phyloP scores from a whole-genome alignment of 169 alveolate species.

The Plasmodium cynomolgi region DNA sequence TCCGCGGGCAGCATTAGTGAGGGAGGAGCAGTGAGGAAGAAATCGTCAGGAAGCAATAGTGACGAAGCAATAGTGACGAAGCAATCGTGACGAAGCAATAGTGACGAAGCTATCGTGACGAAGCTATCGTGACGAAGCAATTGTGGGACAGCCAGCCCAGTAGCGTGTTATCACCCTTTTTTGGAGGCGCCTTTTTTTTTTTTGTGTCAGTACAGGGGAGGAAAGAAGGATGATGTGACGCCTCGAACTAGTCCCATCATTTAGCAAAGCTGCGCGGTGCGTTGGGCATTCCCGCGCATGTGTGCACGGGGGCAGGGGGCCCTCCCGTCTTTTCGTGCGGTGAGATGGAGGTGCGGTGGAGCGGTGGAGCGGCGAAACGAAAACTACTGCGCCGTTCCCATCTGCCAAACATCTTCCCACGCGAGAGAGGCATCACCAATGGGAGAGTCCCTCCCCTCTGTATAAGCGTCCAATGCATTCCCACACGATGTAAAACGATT shows the following conservation, averaged over 20 bases:
- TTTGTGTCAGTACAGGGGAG: neutral
- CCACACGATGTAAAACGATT: neutral
- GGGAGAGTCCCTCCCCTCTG: neutral
- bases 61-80: too few species aligned
- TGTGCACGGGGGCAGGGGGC: neutral
- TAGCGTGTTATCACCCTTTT: neutral
- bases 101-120: too few species aligned
- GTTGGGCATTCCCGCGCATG: neutral
- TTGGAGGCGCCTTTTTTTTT: too few species aligned
- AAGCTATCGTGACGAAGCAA: neutral
- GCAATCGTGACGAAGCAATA: neutral
- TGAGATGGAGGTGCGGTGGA: too few species aligned
- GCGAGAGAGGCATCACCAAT: neutral
- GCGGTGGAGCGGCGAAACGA: neutral
- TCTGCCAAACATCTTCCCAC: neutral
- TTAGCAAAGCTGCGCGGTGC: neutral
- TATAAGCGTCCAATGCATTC: neutral
- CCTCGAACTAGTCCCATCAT: neutral
- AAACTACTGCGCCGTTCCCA: neutral
- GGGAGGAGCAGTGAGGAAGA: neutral
- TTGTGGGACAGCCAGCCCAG: too few species aligned
- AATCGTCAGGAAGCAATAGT: neutral
- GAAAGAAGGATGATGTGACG: neutral
- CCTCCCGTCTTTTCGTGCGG: neutral
- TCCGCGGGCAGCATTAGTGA: neutral